phyloP scores from a whole-genome alignment of 164 flowering plant species.

The Annona cherimola region DNA sequence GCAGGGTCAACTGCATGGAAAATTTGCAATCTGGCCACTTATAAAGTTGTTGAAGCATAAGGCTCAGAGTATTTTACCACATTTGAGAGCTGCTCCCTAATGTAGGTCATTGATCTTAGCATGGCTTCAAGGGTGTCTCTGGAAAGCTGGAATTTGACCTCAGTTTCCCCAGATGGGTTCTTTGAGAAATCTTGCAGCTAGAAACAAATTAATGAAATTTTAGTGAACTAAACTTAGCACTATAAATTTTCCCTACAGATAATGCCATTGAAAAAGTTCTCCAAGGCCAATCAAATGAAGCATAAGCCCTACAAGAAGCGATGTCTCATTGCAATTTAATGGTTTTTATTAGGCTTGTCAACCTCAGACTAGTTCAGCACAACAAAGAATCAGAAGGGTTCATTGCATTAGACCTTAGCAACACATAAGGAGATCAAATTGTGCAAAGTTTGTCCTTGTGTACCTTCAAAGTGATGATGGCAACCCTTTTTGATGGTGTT shows the following conservation, averaged over 20 bases:
- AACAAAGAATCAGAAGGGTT: too few species aligned
- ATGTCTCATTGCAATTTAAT: too few species aligned
- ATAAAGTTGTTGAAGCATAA: not conserved
- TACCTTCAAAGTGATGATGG: constrained; percentile 54
- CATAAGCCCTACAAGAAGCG: too few species aligned
- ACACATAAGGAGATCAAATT: not conserved
- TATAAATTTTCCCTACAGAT: too few species aligned
- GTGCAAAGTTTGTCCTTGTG: not conserved
- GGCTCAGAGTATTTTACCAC: constrained; percentile 21
- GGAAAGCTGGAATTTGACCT: constrained; percentile 42
- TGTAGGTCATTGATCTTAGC: constrained; percentile 46
- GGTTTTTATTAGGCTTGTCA: too few species aligned
- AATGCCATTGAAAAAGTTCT: too few species aligned
- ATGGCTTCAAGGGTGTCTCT: constrained; percentile 43
- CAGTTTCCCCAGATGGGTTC: constrained; percentile 34
- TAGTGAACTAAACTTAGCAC: not conserved
- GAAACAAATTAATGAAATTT: not conserved
- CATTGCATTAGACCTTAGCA: too few species aligned
- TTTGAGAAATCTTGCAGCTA: constrained; percentile 39
- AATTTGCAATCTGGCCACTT: not conserved
- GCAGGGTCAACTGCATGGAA: not conserved
- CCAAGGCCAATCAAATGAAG: too few species aligned
- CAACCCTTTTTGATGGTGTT: constrained; percentile 33
- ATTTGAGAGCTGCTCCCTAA: constrained; percentile 34
- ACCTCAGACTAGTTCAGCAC: too few species aligned